Base-by-base conservation (phyloP, 257 asterid genomes). In the Petunia axillaris region DNA sequence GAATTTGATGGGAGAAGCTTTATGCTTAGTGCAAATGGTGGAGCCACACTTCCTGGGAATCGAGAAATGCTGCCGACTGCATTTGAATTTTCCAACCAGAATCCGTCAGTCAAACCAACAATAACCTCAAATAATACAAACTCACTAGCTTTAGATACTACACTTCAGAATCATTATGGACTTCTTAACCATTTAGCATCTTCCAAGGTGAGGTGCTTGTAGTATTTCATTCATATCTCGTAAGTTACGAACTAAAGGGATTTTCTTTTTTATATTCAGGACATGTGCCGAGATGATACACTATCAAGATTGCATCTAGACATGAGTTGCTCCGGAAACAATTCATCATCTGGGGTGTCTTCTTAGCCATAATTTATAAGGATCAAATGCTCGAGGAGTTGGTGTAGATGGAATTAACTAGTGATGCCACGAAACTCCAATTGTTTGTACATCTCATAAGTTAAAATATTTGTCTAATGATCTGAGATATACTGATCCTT, bases 301-400 rank as follows among this genome's bases (percentile, higher is more conserved):
- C 53, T 85, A 57, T 89, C 95, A 59, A 86, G 94, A 79, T 76
- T 94, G 87, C 94, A 92, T 65, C 84, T 92, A 55, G 95, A 94
- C 81, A 84, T 86, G 77, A 88, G 96, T 82, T 85, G 95, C 88
- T 89, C 96, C 2, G 96, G 93, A 53, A 93, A 93, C 84, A 93
- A 86, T 86, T 91, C 93, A n/a, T 89, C 97, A 43, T 91, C 97
- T 0, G 96, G 93, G 50, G 86, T 93, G 80, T 94, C 96, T 35
- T 90, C 97, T 14, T 91, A 89, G 85, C 83, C 50, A 52, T 59
- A 41, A 57, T 67, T 59, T 1, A 16, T 40, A 60, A 37, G 40
- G 40, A 44, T 67, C 46, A 50, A 71, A 52, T 48, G 50, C 40
- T 38, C 13, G 36, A 64, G 35, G 48, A 64, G 84, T 52, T 81